phyloP scores from a whole-genome alignment of 495 filamentous ascomycete genomes.

The Penicillium desertorum region DNA sequence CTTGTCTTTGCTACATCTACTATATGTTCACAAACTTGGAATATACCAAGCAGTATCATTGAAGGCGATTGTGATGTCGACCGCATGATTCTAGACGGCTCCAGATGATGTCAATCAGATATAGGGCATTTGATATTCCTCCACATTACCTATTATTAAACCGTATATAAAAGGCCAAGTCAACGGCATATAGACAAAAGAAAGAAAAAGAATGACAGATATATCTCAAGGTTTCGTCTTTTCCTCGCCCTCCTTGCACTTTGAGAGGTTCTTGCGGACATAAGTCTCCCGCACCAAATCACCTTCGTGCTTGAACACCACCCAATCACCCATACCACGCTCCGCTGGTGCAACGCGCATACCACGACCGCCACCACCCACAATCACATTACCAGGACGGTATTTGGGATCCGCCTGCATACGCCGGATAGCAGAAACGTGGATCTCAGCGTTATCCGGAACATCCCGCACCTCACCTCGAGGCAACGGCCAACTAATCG shows the following conservation, averaged over 20 bases:
- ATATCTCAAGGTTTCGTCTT: constrained; percentile 8
- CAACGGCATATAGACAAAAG: not conserved
- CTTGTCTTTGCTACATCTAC: not conserved
- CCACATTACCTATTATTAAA: constrained; percentile 12
- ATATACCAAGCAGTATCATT: constrained; percentile 7
- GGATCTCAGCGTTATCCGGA: constrained; percentile 66
- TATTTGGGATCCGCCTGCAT: constrained; percentile 66
- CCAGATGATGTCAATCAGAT: constrained; percentile 2
- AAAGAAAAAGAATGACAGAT: not conserved
- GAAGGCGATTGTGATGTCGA: constrained; percentile 14
- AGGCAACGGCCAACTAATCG: constrained; percentile 77
- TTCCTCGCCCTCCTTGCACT: constrained; percentile 23
- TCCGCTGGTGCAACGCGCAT: constrained; percentile 58
- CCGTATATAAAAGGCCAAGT: constrained; percentile 5
- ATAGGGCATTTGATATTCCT: constrained; percentile 3
- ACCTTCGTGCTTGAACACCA: constrained; percentile 58
- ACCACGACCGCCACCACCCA: constrained; percentile 78
- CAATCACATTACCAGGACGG: constrained; percentile 76
- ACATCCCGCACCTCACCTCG: constrained; percentile 81
- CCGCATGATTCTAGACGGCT: constrained; percentile 18
- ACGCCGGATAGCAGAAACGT: constrained; percentile 70
- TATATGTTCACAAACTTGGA: not conserved
- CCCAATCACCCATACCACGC: constrained; percentile 73
- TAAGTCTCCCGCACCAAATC: constrained; percentile 65
- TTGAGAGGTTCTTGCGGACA: constrained; percentile 43